Evolutionary conservation across 2,329 filamentous ascomycete genomes (phyloP).

Genomic region (Cladophialophora bantiana): DNA sequence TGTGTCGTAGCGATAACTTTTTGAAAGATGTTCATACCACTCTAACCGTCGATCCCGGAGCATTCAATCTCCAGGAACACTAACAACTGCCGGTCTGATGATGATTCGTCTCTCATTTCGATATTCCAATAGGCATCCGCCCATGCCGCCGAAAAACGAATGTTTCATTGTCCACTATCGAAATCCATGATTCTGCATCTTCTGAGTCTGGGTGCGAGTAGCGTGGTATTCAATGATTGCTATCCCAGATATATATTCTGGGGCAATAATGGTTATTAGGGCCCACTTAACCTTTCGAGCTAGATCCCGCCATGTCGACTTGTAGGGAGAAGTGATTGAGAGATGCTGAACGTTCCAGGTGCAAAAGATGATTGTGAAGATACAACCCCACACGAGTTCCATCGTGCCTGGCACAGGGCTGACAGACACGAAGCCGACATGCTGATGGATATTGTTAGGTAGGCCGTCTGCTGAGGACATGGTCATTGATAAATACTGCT

Average conservation of each 20-base stretch:
- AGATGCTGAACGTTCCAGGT: slow-evolving; percentile 8
- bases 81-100: background rate
- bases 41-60: slow-evolving; percentile 6
- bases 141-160: slow-evolving; percentile 3
- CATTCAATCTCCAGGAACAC: background rate
- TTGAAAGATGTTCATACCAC: background rate
- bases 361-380: slow-evolving; percentile 2
- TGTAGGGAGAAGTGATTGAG: background rate
- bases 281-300: background rate
- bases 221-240: background rate
- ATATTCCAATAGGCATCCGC: slow-evolving; percentile 10
- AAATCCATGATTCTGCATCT: background rate
- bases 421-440: slow-evolving; percentile 7
- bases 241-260: background rate
- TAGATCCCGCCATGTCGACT: background rate
- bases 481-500: background rate
- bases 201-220: background rate
- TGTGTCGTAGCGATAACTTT: background rate
- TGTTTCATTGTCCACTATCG: slow-evolving; percentile 1
- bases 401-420: background rate
- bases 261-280: background rate
- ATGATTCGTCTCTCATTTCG: background rate
- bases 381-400: slow-evolving; percentile 2
- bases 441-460: background rate
- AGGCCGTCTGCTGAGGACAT: background rate